These are phyloP conservation scores for Cystofilobasidium bisporidii DNA, from an alignment of 768 basidiomycete genomes.

Conservation along the genomic window DNA sequence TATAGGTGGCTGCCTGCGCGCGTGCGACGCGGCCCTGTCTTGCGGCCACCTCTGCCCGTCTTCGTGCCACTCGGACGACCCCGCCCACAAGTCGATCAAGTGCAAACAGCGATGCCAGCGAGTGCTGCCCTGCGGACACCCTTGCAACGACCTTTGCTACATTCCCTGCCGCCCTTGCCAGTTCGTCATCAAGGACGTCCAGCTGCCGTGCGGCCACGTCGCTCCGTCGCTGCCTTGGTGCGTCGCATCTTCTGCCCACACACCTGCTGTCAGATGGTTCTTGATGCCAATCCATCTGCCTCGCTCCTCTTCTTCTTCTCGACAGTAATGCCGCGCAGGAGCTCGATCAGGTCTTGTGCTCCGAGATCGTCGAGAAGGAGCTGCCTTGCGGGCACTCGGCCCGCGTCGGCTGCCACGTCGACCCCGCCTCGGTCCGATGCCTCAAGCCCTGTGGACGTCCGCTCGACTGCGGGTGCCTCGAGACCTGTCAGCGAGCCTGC, in stretches of 20 bases:
- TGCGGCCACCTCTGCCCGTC: constrained; percentile 61
- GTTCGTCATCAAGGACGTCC: neutral
- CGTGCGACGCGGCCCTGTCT: constrained; percentile 48
- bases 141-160: neutral
- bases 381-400: too few species aligned
- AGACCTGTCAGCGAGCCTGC: constrained; percentile 7
- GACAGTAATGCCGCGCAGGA: neutral
- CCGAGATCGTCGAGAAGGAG: too few species aligned
- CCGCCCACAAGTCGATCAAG: neutral
- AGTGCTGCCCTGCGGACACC: constrained; percentile 3
- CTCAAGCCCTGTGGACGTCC: constrained; percentile 44
- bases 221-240: constrained; percentile 9
- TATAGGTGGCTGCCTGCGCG: constrained; percentile 55
- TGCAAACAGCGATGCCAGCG: constrained; percentile 10
- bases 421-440: neutral
- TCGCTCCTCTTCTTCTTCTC: too few species aligned
- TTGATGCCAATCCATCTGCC: too few species aligned
- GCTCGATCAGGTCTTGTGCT: too few species aligned
- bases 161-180: constrained; percentile 14
- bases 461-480: constrained; percentile 48
- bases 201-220: constrained; percentile 24
- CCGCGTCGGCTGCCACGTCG: neutral
- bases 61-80: constrained; percentile 27
- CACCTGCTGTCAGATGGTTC: too few species aligned
- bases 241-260: too few species aligned